Base-by-base conservation (phyloP, 2,329 filamentous ascomycete genomes). In the Pestalotiopsis sp. region DNA sequence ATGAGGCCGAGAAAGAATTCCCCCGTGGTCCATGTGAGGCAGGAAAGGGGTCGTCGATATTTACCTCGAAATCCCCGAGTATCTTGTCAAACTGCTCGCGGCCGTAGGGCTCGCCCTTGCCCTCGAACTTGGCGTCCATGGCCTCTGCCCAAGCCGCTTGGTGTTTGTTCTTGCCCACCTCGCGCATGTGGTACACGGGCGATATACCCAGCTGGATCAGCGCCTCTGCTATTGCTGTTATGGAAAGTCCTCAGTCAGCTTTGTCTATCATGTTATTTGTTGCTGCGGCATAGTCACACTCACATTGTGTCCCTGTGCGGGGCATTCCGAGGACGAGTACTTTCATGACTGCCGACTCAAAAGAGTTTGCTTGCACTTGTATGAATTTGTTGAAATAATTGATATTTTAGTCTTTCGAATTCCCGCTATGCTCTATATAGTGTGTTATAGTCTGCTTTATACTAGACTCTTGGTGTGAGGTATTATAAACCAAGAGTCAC, bases 101-200 rank as follows among this genome's bases (percentile, higher is more conserved):
- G 3, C 71, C 71, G 65, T 72, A 79, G 1, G 76, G 73, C n/a
- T 72, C 67, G 6, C 73, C 73, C 6, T 69, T 70, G 1, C 70
- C 69, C 20, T 75, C 73, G 58, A 75, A 78, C 67, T 81, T 81
- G 49, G 75, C 74, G 2, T 76, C 71, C 36, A 78, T 73, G 7
- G 80, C 78, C 55, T 79, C 75, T 31, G 75, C 67, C 79, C 80
- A 81, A 9, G 81, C 69, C 0, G 69, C 72, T 25, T 76, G 75
- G 67, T 82, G 76, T 20, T 74, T 71, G 69, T 76, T 77, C 64
- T 77, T 77, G 57, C 68, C 72, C 20, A 78, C 76, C 31, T 80
- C 79, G 17, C 76, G 75, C 71, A 79, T 76, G 68, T 79, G 77
- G 67, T 81, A 80, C 63, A 80, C 72, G 11, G 77, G 77, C 3